These are phyloP conservation scores for Fagopyrum homotropicum DNA, from an alignment of 148 eudicot genomes.

Conservation along the genomic window DNA sequence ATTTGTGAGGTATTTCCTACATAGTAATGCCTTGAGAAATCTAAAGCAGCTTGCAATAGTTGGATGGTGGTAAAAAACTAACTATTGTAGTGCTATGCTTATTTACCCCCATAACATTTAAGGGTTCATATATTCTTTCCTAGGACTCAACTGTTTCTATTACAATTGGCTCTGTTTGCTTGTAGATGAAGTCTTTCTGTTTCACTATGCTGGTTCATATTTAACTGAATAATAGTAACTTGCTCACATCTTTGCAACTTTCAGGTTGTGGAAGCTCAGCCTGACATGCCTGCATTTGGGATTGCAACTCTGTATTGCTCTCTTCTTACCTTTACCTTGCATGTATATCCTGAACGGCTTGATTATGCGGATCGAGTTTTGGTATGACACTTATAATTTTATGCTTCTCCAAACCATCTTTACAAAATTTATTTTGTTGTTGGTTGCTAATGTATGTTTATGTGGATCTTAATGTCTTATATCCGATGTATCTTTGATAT, in stretches of 20 bases:
- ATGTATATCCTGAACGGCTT: slow-evolving; percentile 92
- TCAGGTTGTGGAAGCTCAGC: slow-evolving; percentile 97
- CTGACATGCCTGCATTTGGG: slow-evolving; percentile 83
- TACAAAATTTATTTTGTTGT: background rate
- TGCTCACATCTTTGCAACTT: background rate
- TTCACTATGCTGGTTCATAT: background rate
- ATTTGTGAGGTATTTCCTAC: background rate
- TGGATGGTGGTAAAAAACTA: background rate
- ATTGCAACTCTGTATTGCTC: slow-evolving; percentile 87
- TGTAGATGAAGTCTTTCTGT: background rate
- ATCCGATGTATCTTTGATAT: background rate
- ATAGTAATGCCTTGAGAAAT: background rate
- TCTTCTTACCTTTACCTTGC: slow-evolving; percentile 85
- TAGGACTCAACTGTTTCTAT: background rate
- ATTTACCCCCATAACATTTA: background rate
- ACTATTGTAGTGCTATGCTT: background rate
- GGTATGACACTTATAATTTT: slow-evolving; percentile 33
- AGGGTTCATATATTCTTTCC: background rate
- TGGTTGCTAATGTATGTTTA: background rate
- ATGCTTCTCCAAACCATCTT: slow-evolving; percentile 2
- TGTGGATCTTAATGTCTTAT: background rate
- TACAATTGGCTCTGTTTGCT: background rate
- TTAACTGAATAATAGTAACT: background rate
- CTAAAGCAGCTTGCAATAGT: background rate
- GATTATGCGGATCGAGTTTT: slow-evolving; percentile 96